Conservation (phyloP, 805 yeast genomes). For the Metschnikowia amazonensis region DNA sequence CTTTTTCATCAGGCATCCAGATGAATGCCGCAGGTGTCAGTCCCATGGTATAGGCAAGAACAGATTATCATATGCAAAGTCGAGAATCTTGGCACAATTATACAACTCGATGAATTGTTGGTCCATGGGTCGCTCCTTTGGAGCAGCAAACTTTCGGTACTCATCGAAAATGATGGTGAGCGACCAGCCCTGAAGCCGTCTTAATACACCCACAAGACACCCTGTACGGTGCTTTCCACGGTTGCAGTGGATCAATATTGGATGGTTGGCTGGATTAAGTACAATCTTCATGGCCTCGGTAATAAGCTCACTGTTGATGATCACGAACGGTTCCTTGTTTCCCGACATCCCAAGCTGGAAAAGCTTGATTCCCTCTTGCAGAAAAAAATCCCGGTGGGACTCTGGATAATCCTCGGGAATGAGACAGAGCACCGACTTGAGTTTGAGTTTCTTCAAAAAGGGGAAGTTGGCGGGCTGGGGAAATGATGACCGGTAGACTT, state of each 20-base stretch:
- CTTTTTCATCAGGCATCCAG: background rate
- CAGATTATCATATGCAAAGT: conserved; percentile 46
- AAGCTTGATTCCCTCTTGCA: conserved; percentile 57
- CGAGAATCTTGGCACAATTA: conserved; percentile 59
- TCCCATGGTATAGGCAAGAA: conserved; percentile 74
- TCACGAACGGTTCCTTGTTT: conserved; percentile 91
- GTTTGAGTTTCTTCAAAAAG: conserved; percentile 56
- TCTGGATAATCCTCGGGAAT: conserved; percentile 90
- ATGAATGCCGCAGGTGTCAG: conserved; percentile 10
- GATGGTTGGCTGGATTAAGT: conserved; percentile 82
- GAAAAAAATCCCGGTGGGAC: conserved; percentile 64
- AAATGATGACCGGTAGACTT: conserved; percentile 82
- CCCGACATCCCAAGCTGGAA: conserved; percentile 93
- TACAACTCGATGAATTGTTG: conserved; percentile 93
- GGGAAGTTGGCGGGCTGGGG: conserved; percentile 81
- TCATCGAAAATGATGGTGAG: conserved; percentile 93
- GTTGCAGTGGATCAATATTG: conserved; percentile 90
- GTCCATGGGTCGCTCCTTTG: conserved; percentile 92
- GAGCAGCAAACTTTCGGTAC: conserved; percentile 89
- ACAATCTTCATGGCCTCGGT: conserved; percentile 80
- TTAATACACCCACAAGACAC: conserved; percentile 87
- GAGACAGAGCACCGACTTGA: conserved; percentile 75
- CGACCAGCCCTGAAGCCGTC: conserved; percentile 90
- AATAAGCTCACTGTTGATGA: conserved; percentile 60
- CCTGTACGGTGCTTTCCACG: conserved; percentile 97